Evolutionary conservation across 1,284 basidiomycete genomes (phyloP).

Genomic region (Mycosarcoma maydis): DNA sequence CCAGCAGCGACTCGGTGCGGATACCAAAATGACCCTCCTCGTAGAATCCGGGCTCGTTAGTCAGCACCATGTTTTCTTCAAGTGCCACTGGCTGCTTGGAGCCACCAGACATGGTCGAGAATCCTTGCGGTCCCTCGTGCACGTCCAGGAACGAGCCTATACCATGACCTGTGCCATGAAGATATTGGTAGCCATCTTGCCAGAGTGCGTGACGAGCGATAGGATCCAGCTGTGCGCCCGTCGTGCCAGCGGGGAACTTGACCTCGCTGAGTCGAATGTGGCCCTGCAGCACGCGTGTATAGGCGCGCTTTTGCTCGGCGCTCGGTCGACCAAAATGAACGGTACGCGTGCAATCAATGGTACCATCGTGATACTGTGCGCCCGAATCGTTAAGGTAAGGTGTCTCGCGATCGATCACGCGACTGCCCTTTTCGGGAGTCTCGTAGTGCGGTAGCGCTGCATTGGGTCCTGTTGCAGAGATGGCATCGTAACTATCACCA

Average conservation of each 20-base stretch:
- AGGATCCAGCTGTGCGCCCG: conserved; percentile 56
- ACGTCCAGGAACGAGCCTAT: conserved; percentile 60
- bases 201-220: conserved; percentile 58
- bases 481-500: conserved; percentile 63
- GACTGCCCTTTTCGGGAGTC: conserved; percentile 53
- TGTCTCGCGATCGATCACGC: conserved; percentile 53
- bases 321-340: conserved; percentile 62
- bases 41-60: conserved; percentile 63
- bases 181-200: conserved; percentile 58
- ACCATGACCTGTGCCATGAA: conserved; percentile 63
- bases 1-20: conserved; percentile 59
- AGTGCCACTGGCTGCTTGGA: conserved; percentile 45
- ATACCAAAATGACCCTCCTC: conserved; percentile 63
- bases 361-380: conserved; percentile 62
- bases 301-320: conserved; percentile 59
- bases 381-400: conserved; percentile 64
- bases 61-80: conserved; percentile 54
- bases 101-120: conserved; percentile 54
- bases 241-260: conserved; percentile 60
- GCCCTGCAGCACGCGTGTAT: conserved; percentile 62
- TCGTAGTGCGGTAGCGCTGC: conserved; percentile 65
- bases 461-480: conserved; percentile 58
- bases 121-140: conserved; percentile 61
- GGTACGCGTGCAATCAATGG: conserved; percentile 63
- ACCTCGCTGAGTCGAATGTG: conserved; percentile 55